These are phyloP conservation scores for Oldenlandia corymbosa DNA, from an alignment of 257 asterid species.

Conservation along the genomic window DNA sequence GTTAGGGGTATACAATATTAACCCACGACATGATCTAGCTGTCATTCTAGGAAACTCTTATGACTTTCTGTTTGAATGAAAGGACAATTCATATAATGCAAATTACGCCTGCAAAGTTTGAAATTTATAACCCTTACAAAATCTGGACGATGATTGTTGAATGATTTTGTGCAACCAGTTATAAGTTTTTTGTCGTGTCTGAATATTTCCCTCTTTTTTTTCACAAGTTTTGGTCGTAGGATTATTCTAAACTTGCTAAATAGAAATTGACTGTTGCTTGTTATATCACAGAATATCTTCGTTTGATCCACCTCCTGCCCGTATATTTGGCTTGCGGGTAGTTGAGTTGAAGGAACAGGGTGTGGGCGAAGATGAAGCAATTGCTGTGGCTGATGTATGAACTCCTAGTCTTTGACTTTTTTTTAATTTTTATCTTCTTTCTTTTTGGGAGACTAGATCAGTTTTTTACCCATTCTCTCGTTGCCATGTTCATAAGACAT, in stretches of 20 bases:
- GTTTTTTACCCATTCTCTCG: too few relatives aligned
- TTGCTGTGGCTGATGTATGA: constrained; percentile 74
- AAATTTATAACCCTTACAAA: neutral
- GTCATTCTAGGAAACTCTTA: neutral
- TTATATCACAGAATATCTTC: constrained; percentile 42
- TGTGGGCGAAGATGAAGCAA: constrained; percentile 50
- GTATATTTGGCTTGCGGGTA: constrained; percentile 74
- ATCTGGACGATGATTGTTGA: neutral
- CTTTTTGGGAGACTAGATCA: neutral
- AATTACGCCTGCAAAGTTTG: neutral
- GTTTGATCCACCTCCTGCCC: constrained; percentile 80
- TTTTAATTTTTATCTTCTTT: neutral
- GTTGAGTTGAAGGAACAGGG: constrained; percentile 85
- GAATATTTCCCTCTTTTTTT: neutral
- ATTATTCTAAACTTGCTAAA: neutral
- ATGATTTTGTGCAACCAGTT: neutral
- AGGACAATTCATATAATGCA: neutral
- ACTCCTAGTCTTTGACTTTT: constrained; percentile 1
- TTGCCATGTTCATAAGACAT: neutral
- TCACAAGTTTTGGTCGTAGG: neutral
- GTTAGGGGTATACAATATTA: constrained; percentile 1
- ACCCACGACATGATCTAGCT: constrained; percentile 1
- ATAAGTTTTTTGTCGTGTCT: neutral
- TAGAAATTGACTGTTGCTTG: neutral
- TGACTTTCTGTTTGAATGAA: neutral